phyloP scores from a whole-genome alignment of 2,329 filamentous ascomycete genomes.

The Aspergillus versicolor region DNA sequence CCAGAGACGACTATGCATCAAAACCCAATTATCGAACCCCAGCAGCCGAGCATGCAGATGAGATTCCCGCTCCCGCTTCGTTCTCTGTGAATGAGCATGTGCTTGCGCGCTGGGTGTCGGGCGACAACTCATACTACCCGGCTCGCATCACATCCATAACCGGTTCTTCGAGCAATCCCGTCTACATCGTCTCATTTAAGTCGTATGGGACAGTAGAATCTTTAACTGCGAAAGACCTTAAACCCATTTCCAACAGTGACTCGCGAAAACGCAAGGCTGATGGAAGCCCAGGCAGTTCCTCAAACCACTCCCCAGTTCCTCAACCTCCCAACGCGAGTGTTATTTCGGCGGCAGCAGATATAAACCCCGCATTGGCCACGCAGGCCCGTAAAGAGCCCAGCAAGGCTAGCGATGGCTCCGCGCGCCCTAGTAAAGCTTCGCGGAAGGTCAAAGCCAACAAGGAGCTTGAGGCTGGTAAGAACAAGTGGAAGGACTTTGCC shows the following conservation, averaged over 20 bases:
- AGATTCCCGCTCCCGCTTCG: conserved; percentile 53
- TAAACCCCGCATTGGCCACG: conserved; percentile 64
- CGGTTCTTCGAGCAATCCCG: conserved; percentile 82
- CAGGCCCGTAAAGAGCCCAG: conserved; percentile 64
- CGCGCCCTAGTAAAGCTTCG: conserved; percentile 65
- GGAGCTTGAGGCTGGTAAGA: conserved; percentile 86
- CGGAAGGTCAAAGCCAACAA: conserved; percentile 85
- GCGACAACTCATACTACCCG: conserved; percentile 87
- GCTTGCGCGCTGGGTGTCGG: conserved; percentile 84
- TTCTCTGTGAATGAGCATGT: conserved; percentile 90
- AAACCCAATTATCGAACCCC: conserved; percentile 58
- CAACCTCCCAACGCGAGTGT: conserved; percentile 51
- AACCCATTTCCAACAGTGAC: conserved; percentile 66
- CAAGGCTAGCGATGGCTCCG: conserved; percentile 60
- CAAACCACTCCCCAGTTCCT: conserved; percentile 41
- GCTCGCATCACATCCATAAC: conserved; percentile 92
- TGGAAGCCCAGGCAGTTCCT: conserved; percentile 59
- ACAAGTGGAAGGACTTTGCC: conserved; percentile 92
- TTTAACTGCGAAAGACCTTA: conserved; percentile 76
- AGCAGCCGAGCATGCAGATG: conserved; percentile 48
- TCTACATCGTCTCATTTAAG: conserved; percentile 95
- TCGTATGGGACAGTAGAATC: conserved; percentile 81
- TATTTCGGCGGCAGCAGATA: conserved; percentile 65
- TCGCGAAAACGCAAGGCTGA: conserved; percentile 84
- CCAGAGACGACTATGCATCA: conserved; percentile 77